Evolutionary conservation across 257 asterid genomes (phyloP), one percentile per base, ranked within the genome.

Genomic region (Jaltomata sinuosa): DNA sequence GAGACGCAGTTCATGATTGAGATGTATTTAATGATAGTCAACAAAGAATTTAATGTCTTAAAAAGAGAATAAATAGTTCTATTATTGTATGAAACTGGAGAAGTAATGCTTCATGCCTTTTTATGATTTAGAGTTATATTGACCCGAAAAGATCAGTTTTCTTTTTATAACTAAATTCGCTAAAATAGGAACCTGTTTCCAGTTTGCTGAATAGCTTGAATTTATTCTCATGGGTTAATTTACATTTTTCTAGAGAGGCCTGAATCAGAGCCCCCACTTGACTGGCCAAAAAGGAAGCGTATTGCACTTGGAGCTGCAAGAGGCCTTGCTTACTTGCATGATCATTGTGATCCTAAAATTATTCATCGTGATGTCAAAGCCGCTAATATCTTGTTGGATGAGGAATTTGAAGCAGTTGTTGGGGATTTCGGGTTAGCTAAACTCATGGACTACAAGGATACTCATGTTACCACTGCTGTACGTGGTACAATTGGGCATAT

Each of bases 401-500:
- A 89, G 85, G 91, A 90, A 64, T 91, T 89, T 74, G 93, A 90
- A 89, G 94, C 94, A 52, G 94, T 92, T 11, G 96, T 92, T 80
- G 94, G 96, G 62, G 96, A 92, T 80, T 92, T 92, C 15, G 94
- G 96, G 79, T 83, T 92, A 87, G 96, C 94, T 68, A 92, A 91
- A 85, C 91, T 92, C 62, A 88, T 92, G 92, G 92, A 92, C 89
- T 88, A 90, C 86, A 89, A 90, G 86, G 93, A 90, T 74, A 91
- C 96, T 16, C 94, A 92, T 61, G 96, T 92, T 22, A 90, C 93
- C 68, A 92, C 96, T 15, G 93, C 92, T 69, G 95, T 93, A 12
- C 90, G 94, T 71, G 97, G 97, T 55, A 93, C 97, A 61, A 89
- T 93, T 65, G 97, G 97, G 27, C 95, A 93, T 85, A 93, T 93